Conservation (phyloP, 495 filamentous ascomycete genomes). For the Friedmanniomyces simplex region DNA sequence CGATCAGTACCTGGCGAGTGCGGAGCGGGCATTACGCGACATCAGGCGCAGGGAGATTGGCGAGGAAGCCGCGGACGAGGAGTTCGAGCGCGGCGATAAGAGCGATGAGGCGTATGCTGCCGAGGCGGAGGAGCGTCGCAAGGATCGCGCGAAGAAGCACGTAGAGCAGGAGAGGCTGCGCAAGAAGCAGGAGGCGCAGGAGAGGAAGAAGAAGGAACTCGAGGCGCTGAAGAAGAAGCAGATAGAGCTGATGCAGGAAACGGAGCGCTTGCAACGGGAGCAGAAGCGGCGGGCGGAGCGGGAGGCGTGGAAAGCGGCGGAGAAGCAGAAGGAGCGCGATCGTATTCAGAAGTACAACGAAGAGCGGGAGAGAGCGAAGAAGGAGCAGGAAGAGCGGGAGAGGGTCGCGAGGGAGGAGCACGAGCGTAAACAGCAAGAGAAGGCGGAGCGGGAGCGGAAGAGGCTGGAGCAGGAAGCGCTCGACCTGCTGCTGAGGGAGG, state of each 20-base stretch:
- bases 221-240: constrained; percentile 55
- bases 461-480: constrained; percentile 32
- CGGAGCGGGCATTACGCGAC: constrained; percentile 57
- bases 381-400: constrained; percentile 19
- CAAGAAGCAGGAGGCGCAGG: constrained; percentile 55
- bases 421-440: constrained; percentile 12
- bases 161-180: constrained; percentile 55
- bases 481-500: constrained; percentile 36
- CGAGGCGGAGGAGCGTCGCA: constrained; percentile 55
- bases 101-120: constrained; percentile 73
- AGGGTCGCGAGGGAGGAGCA: constrained; percentile 9
- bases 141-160: constrained; percentile 53
- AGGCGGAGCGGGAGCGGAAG: constrained; percentile 28
- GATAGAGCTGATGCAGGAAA: constrained; percentile 28
- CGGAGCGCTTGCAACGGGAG: constrained; percentile 22
- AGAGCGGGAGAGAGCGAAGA: constrained; percentile 23
- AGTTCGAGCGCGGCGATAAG: constrained; percentile 60
- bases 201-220: constrained; percentile 36
- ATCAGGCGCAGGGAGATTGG: constrained; percentile 66
- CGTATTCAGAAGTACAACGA: constrained; percentile 21
- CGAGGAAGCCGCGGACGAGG: constrained; percentile 55
- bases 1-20: constrained; percentile 48
- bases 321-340: constrained; percentile 24
- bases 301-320: constrained; percentile 21
- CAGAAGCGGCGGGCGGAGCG: constrained; percentile 25